Base-by-base conservation (phyloP, 805 yeast genomes). In the Metschnikowia dekortorum region DNA sequence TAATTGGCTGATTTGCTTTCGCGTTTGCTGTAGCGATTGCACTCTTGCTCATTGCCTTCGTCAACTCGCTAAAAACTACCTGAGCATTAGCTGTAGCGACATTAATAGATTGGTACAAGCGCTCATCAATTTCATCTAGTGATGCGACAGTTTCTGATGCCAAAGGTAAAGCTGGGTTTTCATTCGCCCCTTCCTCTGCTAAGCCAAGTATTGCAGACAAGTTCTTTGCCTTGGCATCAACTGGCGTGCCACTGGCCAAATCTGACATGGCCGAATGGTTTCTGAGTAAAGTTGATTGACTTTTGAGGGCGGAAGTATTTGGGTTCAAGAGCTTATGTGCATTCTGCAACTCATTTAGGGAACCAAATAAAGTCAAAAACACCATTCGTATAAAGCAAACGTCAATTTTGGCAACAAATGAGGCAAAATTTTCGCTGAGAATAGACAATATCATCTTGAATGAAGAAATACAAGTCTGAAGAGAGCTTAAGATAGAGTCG, bases 1-100 rank as follows among this genome's bases (percentile, higher is more conserved):
- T 66, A n/a, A 69, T 64, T 1, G 61, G 53, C 47, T 29, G 58
- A 13, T 58, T 54, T n/a, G 47, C 46, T 22, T 58, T 58, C n/a
- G 57, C 39, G 16, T 56, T 61, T 5, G 74, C 74, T 33, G 78
- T 61, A 7, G 75, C 82, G 18, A 80, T 68, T 0, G 90, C 89
- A 57, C 83, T 81, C 56, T 81, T 81, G 13, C 83, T 75, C 43
- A 86, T 82, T 0, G 87, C 88, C 50, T 78, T 73, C 31, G 84
- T 87, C 47, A 89, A 68, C 59, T 87, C 92, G 30, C 84, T 78
- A 58, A 86, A 84, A 2, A 89, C 96, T n/a, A 80, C 79, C 58
- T 82, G 87, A 1, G 96, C 91, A 48, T 86, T 79, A 13, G 74
- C 63, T 2, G 87, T 79, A 1, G 91, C 89, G 14, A 75, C 71